Conservation (phyloP, 2,329 filamentous ascomycete species). For the Alternaria triticina region DNA sequence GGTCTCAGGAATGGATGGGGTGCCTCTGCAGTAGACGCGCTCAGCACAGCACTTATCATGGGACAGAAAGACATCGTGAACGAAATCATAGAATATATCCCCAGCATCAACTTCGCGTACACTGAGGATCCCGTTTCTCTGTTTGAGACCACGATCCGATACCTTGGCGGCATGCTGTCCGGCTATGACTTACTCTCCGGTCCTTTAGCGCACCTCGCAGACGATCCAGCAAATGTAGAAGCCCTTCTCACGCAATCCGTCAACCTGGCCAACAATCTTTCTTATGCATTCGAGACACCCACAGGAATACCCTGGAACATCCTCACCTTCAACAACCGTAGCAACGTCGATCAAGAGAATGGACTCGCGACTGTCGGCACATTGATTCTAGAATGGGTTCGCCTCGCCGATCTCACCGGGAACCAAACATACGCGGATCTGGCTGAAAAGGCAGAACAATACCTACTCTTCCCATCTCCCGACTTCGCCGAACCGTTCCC, state of each 20-base stretch:
- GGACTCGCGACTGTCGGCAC: constrained; percentile 79
- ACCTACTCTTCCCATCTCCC: constrained; percentile 72
- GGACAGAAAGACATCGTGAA: constrained; percentile 69
- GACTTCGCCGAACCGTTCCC: constrained; percentile 73
- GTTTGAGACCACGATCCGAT: constrained; percentile 91
- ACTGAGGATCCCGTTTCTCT: constrained; percentile 69
- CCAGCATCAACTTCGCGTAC: constrained; percentile 71
- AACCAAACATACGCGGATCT: constrained; percentile 70
- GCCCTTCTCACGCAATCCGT: constrained; percentile 70
- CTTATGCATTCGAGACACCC: constrained; percentile 78
- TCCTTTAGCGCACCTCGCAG: constrained; percentile 62
- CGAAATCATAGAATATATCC: constrained; percentile 73
- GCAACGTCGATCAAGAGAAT: constrained; percentile 62
- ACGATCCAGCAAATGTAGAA: constrained; percentile 58
- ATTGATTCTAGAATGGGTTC: constrained; percentile 83
- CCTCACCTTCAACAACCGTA: constrained; percentile 64
- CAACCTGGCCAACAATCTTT: constrained; percentile 73
- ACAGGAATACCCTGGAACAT: constrained; percentile 76
- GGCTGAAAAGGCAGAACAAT: constrained; percentile 70
- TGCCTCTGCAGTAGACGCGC: constrained; percentile 79
- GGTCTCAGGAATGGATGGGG: constrained; percentile 78
- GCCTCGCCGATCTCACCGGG: constrained; percentile 75
- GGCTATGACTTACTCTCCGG: constrained; percentile 77
- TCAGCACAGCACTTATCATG: constrained; percentile 83
- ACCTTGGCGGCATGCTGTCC: constrained; percentile 80